phyloP scores from a whole-genome alignment of 345 rosid species.

The Streptanthus diversifolius region DNA sequence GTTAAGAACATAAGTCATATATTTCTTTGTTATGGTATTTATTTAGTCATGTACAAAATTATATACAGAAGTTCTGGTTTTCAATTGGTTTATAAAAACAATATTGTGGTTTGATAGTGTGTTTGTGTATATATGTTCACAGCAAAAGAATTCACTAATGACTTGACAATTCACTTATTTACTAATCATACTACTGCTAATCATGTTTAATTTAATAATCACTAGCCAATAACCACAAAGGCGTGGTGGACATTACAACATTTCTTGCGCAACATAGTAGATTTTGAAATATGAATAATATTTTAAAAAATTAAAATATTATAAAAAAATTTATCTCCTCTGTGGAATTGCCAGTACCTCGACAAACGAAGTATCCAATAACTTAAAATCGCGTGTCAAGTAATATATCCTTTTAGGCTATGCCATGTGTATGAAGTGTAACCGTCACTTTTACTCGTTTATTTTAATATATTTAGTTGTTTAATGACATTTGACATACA shows the following conservation, averaged over 20 bases:
- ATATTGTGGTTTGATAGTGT: not conserved
- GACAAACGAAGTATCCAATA: slow-evolving; percentile 2
- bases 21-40: not conserved
- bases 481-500: not conserved
- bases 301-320: not conserved
- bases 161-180: not conserved
- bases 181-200: not conserved
- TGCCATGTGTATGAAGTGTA: not conserved
- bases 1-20: not conserved
- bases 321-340: not conserved
- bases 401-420: not conserved
- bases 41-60: not conserved
- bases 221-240: not conserved
- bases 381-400: not conserved
- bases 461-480: not conserved
- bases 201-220: not conserved
- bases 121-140: not conserved
- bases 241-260: not conserved
- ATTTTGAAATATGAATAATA: not conserved
- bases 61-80: not conserved
- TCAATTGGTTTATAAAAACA: no score
- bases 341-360: slow-evolving; percentile 12
- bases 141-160: not conserved
- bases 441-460: not conserved
- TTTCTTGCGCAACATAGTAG: not conserved